A percentile compares a stretch with the other conserved stretches of the same genome.
These are phyloP conservation scores for Polyporus arcularius DNA, from an alignment of 768 basidiomycete genomes.

Conservation along the genomic window DNA sequence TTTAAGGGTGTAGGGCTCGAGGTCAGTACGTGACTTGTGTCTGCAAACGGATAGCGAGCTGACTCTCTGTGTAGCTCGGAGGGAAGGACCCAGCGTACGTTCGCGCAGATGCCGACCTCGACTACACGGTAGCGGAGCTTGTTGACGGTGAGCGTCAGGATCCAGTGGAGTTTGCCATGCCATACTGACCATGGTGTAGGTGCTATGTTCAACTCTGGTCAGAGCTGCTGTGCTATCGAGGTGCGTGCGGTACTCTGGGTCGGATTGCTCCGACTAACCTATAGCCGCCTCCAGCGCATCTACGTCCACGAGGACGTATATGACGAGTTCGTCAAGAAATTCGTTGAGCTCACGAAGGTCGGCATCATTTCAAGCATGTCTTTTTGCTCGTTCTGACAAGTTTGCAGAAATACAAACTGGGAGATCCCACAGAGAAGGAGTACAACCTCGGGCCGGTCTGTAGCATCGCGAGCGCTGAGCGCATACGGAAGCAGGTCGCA, in stretches of 20 bases:
- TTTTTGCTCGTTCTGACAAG: neutral
- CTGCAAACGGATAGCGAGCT: neutral
- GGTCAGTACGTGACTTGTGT: conserved; percentile 38
- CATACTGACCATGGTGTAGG: conserved; percentile 43
- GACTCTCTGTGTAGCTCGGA: conserved; percentile 68
- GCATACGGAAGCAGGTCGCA: conserved; percentile 82
- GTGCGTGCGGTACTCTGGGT: conserved; percentile 36
- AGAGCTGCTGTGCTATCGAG: conserved; percentile 95
- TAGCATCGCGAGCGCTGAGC: conserved; percentile 79
- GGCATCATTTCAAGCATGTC: neutral
- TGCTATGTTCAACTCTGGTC: conserved; percentile 95
- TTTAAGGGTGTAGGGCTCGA: conserved; percentile 91
- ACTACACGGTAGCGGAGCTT: conserved; percentile 80
- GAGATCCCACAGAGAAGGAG: conserved; percentile 73
- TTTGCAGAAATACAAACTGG: conserved; percentile 74
- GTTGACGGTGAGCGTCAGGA: conserved; percentile 70
- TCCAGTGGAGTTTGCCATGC: neutral
- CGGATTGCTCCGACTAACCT: neutral
- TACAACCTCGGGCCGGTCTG: conserved; percentile 94
- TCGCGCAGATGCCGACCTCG: conserved; percentile 79
- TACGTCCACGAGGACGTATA: conserved; percentile 89
- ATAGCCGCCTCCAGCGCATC: conserved; percentile 66
- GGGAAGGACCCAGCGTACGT: conserved; percentile 99
- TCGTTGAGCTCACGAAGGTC: conserved; percentile 73
- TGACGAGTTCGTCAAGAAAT: conserved; percentile 75